phyloP scores from a whole-genome alignment of 345 rosid species.

The Syzygium aromaticum region DNA sequence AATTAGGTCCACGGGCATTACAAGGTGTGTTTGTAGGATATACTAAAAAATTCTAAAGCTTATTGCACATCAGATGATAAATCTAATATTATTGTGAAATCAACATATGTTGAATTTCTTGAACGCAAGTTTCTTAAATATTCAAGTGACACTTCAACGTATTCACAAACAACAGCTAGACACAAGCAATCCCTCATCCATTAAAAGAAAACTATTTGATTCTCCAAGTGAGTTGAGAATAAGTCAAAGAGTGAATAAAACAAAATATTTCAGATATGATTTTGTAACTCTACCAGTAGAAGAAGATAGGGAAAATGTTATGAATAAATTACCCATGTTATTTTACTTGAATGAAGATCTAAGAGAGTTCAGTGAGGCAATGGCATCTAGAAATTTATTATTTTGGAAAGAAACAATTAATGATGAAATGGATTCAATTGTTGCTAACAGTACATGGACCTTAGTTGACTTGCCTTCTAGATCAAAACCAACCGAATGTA shows the following conservation, averaged over 20 bases:
- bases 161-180: not conserved
- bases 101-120: not conserved
- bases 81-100: too few species aligned
- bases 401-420: not conserved
- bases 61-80: not conserved
- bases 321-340: not conserved
- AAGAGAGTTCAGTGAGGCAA: too few species aligned
- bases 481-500: too few species aligned
- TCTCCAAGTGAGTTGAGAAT: not conserved
- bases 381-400: not conserved
- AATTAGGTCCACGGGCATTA: not conserved
- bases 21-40: not conserved
- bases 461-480: too few species aligned
- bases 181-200: not conserved
- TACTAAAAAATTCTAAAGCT: too few species aligned
- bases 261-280: rapidly evolving
- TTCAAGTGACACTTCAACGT: not conserved
- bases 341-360: too few species aligned
- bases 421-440: not conserved
- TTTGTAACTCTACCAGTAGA: too few species aligned
- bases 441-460: too few species aligned
- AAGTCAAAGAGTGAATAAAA: not conserved
- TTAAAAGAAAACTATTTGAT: not conserved
- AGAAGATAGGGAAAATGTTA: not conserved
- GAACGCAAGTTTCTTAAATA: not conserved